Conservation (phyloP, 164 flowering plant genomes). For the Dillenia suffruticosa region DNA sequence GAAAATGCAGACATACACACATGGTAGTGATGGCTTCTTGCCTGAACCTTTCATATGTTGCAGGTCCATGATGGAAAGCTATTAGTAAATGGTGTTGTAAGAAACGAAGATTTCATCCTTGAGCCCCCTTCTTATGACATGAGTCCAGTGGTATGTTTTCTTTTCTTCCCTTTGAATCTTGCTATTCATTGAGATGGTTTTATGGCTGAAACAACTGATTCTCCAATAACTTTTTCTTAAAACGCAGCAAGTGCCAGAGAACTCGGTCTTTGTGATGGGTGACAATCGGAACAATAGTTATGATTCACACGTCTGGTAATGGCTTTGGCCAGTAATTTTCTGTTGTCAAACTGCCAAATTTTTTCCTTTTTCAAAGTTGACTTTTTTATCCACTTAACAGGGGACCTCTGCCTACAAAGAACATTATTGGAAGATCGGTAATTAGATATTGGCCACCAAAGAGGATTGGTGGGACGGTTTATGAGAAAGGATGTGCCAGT, state of each 20-base stretch:
- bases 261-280: conserved; percentile 96
- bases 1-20: no score
- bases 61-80: conserved; percentile 92
- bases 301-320: conserved; percentile 96
- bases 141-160: conserved; percentile 59
- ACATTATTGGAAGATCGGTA: conserved; percentile 87
- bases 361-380: not conserved
- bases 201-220: not conserved
- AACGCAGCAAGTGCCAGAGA: conserved; percentile 78
- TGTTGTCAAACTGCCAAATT: not conserved
- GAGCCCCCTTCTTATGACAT: conserved; percentile 85
- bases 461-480: conserved; percentile 74
- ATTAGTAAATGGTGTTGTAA: conserved; percentile 74
- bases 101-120: conserved; percentile 62
- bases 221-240: conserved; percentile 1
- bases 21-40: no score
- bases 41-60: conserved; percentile 2
- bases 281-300: conserved; percentile 99
- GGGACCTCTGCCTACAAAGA: conserved; percentile 94
- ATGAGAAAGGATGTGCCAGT: conserved; percentile 51
- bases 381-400: conserved; percentile 22
- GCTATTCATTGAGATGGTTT: not conserved
- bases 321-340: not conserved
- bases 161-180: not conserved
- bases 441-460: conserved; percentile 90